Base-by-base conservation (phyloP, 352 stramenopile genomes). In the Globisporangium perplexum region DNA sequence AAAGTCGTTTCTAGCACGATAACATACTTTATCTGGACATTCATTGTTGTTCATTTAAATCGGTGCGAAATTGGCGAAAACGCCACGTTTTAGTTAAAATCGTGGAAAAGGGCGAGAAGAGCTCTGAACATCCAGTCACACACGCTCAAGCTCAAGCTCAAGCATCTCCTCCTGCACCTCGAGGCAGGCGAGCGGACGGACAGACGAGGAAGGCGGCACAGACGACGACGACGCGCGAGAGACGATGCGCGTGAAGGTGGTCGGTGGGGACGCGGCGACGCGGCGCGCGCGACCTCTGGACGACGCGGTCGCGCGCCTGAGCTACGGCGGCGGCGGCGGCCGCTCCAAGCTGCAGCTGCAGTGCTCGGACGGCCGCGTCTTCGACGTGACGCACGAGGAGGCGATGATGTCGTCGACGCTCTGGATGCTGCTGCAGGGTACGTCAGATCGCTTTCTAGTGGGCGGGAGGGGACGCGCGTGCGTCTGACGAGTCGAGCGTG, bases 371-470 rank as follows among this genome's bases (percentile, higher is more conserved):
- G 78, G 75, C 49, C 62, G 60, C 36, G 66, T 76, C 57, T 85
- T 90, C 35, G 69, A 89, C 51, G 81, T 91, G 60, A 84, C 72
- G n/a, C 79, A 89, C 47, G 74, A 91, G 45, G 76, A 91, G 57
- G 81, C 81, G 55, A 91, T 91, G 81, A 91, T 91, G 81, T 91
- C 81, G 30, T 90, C 81, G 18, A 91, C 78, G 51, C 67, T 91
- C 14, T 91, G 81, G 81, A 86, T 86, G 61, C 61, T 91, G 7
- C 60, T 91, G 47, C 78, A 91, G 68, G 73, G 75, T 83, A 24
- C 15, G 33, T 59, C n/a, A n/a, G n/a, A n/a, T n/a, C n/a, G n/a
- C n/a, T n/a, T n/a, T n/a, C n/a, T n/a, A n/a, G n/a, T n/a, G n/a
- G n/a, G n/a, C n/a, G n/a, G n/a, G n/a, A n/a, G n/a, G n/a, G n/a